Evolutionary conservation across 2,329 filamentous ascomycete genomes (phyloP).

Genomic region (Xenoacremonium recifei): DNA sequence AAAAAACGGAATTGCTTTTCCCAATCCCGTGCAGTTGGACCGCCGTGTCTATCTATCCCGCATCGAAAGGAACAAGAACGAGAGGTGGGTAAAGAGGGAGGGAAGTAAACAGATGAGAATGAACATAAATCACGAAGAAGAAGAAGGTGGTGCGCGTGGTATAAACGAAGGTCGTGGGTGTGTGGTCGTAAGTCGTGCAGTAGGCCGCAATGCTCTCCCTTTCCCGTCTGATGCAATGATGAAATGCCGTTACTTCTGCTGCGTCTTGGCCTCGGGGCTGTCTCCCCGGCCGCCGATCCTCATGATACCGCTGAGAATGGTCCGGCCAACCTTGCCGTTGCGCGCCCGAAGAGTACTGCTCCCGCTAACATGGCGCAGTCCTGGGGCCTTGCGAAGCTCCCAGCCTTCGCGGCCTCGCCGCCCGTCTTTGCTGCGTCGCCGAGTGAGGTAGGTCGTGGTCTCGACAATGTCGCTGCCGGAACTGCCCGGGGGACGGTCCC

Average conservation of each 20-base stretch:
- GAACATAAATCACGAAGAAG: too few species aligned
- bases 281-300: constrained; percentile 40
- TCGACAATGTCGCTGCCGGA: constrained; percentile 48
- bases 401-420: constrained; percentile 26
- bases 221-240: too few species aligned
- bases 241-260: constrained; percentile 7
- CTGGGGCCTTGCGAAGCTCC: constrained; percentile 27
- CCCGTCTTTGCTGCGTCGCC: constrained; percentile 31
- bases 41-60: too few species aligned
- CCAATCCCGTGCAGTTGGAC: too few species aligned
- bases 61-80: too few species aligned
- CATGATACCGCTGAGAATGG: constrained; percentile 44
- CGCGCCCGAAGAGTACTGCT: constrained; percentile 33
- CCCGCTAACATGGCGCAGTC: constrained; percentile 28
- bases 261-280: constrained; percentile 38
- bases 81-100: too few species aligned
- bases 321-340: constrained; percentile 40
- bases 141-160: too few species aligned
- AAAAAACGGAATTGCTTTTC: too few species aligned
- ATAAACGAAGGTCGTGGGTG: too few species aligned
- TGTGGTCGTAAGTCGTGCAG: too few species aligned
- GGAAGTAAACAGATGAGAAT: too few species aligned
- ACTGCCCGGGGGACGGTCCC: constrained; percentile 41
- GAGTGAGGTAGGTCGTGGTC: constrained; percentile 10
- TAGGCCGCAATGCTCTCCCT: too few species aligned